A percentile compares a stretch with the other conserved stretches of the same genome.
Conservation (phyloP, 2,329 filamentous ascomycete genomes). For the Microsporum audouinii region DNA sequence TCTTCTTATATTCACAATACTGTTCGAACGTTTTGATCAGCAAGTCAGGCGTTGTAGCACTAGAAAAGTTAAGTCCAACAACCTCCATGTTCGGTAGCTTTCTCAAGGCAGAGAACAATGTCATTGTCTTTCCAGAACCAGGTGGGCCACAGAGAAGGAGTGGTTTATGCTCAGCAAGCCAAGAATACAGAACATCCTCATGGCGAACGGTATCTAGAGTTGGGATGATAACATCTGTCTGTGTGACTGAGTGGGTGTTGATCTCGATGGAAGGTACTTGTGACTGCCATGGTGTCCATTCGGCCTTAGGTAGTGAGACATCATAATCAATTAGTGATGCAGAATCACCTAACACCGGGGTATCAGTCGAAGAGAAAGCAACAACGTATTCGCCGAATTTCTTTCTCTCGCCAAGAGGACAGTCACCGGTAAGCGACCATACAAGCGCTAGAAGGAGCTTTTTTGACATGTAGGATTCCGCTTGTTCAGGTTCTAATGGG, state of each 20-base stretch:
- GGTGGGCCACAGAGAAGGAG: constrained; percentile 91
- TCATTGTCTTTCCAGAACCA: constrained; percentile 99
- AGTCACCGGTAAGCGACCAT: constrained; percentile 94
- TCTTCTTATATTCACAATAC: constrained; percentile 99
- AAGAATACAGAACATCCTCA: constrained; percentile 98
- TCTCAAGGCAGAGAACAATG: constrained; percentile 88
- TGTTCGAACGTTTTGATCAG: constrained; percentile 99
- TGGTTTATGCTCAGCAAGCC: constrained; percentile 97
- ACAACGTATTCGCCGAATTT: constrained; percentile 75
- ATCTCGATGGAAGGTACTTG: constrained; percentile 91
- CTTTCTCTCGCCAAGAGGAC: constrained; percentile 77
- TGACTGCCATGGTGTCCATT: constrained; percentile 89
- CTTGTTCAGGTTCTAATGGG: constrained; percentile 76
- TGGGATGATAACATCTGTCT: constrained; percentile 97
- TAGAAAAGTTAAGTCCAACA: constrained; percentile 98
- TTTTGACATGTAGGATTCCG: constrained; percentile 82
- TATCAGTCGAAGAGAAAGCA: constrained; percentile 72
- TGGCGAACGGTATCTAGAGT: constrained; percentile 95
- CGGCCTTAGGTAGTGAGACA: constrained; percentile 70
- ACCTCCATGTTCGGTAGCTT: constrained; percentile 99
- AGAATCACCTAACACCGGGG: constrained; percentile 63
- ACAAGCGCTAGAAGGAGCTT: constrained; percentile 86
- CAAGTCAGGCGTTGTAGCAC: constrained; percentile 91
- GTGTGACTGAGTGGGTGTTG: constrained; percentile 94
- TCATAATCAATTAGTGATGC: constrained; percentile 94